Evolutionary conservation across 768 basidiomycete species (phyloP), one percentile per base, ranked within the genome.

Genomic region (Rubroboletus satanas): DNA sequence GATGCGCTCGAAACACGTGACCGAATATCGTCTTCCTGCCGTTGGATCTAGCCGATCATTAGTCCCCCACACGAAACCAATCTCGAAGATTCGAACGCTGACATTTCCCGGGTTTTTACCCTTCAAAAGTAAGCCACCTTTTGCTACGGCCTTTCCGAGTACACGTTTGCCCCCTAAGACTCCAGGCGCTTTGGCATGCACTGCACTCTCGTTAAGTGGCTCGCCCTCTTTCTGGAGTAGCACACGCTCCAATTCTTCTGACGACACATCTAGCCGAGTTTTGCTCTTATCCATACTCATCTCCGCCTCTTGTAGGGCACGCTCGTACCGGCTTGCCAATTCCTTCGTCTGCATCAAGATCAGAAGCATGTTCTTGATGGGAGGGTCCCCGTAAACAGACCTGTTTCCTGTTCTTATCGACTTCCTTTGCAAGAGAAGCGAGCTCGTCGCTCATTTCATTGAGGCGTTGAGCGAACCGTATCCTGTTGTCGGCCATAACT

Each of bases 371-470:
- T 39, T 53, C 36, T 18, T 38, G 49, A 38, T 45, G 8, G 15
- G n/a, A 35, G 32, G 49, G 31, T 31, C 6, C 18, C 5, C 47
- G 26, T 21, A 18, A 42, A 63, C 78, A 49, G 55, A 90, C 93
- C 74, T 86, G 79, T 73, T 98, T 98, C 50, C 96, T 77, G 68
- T 89, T 88, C 76, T 93, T 94, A 61, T 99, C 97, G 1, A 97
- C 92, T 70, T 98, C 95, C 63, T 92, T 92, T 0, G 85, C 83
- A 5, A 98, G 75, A 10, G 80, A 87, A 17, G 81, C 74, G 28
- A 99, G 78, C 66, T 99, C 97, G n/a, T 98, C 94, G 65, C 89
- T 87, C 93, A 98, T 98, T 72, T 99, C 97, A 66, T 88, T 89
- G 41, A 99, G 76, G 41, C 93, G 83, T 55, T 87, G 82, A 0